phyloP scores from a whole-genome alignment of 169 alveolate species.

The Miamiensis avidus region DNA sequence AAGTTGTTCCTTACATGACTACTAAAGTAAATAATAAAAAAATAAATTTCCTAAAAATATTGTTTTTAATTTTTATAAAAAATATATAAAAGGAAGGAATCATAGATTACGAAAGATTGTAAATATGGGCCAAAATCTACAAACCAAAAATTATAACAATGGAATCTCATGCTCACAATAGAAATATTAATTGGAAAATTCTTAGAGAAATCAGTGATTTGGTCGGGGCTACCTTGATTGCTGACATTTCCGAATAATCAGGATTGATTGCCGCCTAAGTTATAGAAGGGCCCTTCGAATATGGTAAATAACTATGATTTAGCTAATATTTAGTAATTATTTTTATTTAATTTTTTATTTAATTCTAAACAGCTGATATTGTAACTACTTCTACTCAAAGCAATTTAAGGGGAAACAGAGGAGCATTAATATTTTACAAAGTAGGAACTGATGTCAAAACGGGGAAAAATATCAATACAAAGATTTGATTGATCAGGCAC shows the following conservation, averaged over 20 bases:
- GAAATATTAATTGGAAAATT: constrained; percentile 85
- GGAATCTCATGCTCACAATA: constrained; percentile 59
- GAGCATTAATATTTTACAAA: constrained; percentile 93
- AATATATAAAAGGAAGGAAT: constrained; percentile 46
- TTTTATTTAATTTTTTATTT: constrained; percentile 51
- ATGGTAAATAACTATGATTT: constrained; percentile 54
- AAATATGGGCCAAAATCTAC: constrained; percentile 37
- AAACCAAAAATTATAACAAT: constrained; percentile 63
- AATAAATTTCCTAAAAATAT: neutral
- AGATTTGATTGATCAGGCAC: constrained; percentile 61
- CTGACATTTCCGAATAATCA: constrained; percentile 96
- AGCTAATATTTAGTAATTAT: constrained; percentile 36
- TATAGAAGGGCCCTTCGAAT: constrained; percentile 70
- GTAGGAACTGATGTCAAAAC: constrained; percentile 64
- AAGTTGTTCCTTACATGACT: constrained; percentile 45
- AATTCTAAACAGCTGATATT: constrained; percentile 44
- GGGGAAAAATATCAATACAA: constrained; percentile 28
- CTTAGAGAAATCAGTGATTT: constrained; percentile 93
- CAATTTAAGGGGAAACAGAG: constrained; percentile 95
- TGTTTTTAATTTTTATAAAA: neutral
- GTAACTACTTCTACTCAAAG: constrained; percentile 18
- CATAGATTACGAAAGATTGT: constrained; percentile 62
- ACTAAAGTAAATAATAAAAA: constrained; percentile 1
- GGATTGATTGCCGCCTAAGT: constrained; percentile 94
- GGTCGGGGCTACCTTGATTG: constrained; percentile 94